Evolutionary conservation across 2,329 filamentous ascomycete species (phyloP), one percentile per base, ranked within the genome.

Genomic region (Zymoseptoria brevis): DNA sequence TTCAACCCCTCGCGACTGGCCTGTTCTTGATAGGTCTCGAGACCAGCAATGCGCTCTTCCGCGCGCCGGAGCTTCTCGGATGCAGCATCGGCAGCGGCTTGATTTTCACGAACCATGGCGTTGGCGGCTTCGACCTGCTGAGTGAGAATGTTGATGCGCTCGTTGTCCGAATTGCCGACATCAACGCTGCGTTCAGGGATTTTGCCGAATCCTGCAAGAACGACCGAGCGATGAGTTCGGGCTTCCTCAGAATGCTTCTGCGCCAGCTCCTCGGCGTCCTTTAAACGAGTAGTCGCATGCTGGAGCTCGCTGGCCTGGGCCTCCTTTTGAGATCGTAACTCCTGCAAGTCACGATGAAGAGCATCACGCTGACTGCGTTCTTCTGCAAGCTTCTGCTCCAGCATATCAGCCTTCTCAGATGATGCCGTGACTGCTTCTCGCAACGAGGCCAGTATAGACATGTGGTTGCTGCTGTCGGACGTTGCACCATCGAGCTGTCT

Each of bases 11-110:
- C 95, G 51, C 94, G 85, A 74, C 92, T 97, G 3, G 92, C 88
- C 75, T 99, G 94, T 72, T 99, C 94, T 75, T 99, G 94, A 73
- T 97, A 97, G 26, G 91, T 90, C 74, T 99, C 94, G 3, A 99
- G 82, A 6, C 94, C 94, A 4, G 94, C 95, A 72, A 99, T 97
- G 50, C 94, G 87, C 77, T 97, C 95, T 75, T 99, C 95, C 3
- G 94, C 94, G 60, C 88, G 88, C 56, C 94, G 88, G 56, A 99
- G 80, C 72, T 92, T 95, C 70, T 96, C 91, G 0, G 90, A 88
- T 2, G 92, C 91, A 24, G 81, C 77, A 72, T 99, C 90, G 0
- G 92, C 93, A 60, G 95, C 92, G 61, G 87, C 82, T 73, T 96
- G 91, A 67, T 96, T 96, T 69, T 90, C 90, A 73, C 88, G 89